Percentiles rank a stretch among this genome's conserved stretches.
Conservation (phyloP, 371 early-diverging fungal species). For the Saksenaea vasiformis region DNA sequence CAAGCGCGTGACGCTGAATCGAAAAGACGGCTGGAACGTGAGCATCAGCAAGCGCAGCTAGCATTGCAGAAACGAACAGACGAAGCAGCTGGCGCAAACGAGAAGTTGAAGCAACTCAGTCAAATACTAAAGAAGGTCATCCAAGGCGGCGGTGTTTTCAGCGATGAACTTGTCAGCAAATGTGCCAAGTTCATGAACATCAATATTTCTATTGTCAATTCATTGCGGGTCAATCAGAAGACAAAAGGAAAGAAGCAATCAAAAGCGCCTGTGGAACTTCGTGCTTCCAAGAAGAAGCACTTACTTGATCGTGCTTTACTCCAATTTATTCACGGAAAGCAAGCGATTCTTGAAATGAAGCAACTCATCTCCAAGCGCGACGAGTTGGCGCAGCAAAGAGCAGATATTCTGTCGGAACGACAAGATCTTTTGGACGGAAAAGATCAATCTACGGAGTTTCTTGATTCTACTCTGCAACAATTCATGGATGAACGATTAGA, state of each 20-base stretch:
- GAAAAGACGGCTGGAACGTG: constrained; percentile 67
- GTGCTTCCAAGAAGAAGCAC: constrained; percentile 52
- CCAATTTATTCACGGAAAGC: constrained; percentile 48
- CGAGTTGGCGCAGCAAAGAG: constrained; percentile 62
- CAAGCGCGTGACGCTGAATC: constrained; percentile 66
- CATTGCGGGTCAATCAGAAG: constrained; percentile 8
- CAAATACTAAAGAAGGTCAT: constrained; percentile 44
- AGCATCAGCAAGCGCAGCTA: constrained; percentile 61
- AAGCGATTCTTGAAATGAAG: constrained; percentile 42
- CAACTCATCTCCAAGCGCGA: constrained; percentile 52
- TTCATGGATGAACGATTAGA: constrained; percentile 87
- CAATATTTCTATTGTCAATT: constrained; percentile 16
- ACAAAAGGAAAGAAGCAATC: constrained; percentile 9
- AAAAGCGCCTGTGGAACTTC: constrained; percentile 21
- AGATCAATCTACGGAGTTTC: constrained; percentile 29
- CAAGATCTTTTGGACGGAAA: constrained; percentile 53
- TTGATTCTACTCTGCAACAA: constrained; percentile 53
- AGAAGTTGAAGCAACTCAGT: constrained; percentile 54
- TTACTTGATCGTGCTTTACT: constrained; percentile 57
- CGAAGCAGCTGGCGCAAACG: constrained; percentile 56
- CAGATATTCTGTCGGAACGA: constrained; percentile 67
- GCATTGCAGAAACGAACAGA: constrained; percentile 53
- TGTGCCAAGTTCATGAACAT: constrained; percentile 30
- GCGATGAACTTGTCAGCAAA: constrained; percentile 27
- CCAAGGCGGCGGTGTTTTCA: constrained; percentile 41